Conservation (phyloP, 371 early-diverging fungal genomes). For the Encephalitozoon cuniculi region DNA sequence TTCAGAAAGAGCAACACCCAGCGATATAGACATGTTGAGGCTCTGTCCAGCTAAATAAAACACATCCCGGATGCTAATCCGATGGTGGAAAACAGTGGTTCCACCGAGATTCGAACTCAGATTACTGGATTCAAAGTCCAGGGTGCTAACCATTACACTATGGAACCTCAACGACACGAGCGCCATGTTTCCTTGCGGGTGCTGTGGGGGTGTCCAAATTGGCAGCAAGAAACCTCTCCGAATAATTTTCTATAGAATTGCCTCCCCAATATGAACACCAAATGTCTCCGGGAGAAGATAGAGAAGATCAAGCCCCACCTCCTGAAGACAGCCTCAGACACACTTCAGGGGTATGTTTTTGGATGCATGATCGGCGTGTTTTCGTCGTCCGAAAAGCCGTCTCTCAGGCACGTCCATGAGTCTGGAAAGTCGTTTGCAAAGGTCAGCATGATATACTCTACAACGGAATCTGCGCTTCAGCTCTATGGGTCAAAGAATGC, state of each 20-base stretch:
- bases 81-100: constrained; percentile 59
- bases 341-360: constrained; percentile 48
- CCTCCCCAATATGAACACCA: not conserved
- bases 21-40: not conserved
- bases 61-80: not conserved
- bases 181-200: not conserved
- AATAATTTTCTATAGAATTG: not conserved
- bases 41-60: not conserved
- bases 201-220: not conserved
- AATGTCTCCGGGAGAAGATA: not conserved
- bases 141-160: constrained; percentile 66
- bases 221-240: not conserved
- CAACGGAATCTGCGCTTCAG: constrained; percentile 35
- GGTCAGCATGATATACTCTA: constrained; percentile 39
- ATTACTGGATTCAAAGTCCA: constrained; percentile 66
- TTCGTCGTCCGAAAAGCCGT: constrained; percentile 5
- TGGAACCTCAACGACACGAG: constrained; percentile 47
- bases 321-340: constrained; percentile 24
- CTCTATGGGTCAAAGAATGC: constrained; percentile 17
- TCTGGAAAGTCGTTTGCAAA: constrained; percentile 53
- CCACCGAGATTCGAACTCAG: constrained; percentile 68
- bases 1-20: not conserved
- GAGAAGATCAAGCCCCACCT: constrained; percentile 23
- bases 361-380: constrained; percentile 51
- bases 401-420: constrained; percentile 21